Base-by-base conservation (phyloP, 2,329 filamentous ascomycete species). In the Penicillium sumatraense region DNA sequence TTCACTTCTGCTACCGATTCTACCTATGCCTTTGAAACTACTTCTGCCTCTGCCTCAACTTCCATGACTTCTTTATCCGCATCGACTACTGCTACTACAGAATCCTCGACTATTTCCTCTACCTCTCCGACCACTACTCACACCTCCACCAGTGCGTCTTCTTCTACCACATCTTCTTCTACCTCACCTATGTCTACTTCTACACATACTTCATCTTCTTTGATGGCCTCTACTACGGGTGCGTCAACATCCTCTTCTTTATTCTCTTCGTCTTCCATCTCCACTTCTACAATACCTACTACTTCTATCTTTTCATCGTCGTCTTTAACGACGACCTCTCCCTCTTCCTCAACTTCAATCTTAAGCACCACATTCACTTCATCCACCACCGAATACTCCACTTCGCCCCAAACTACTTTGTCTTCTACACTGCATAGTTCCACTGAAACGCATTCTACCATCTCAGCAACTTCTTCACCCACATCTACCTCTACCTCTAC, bases 71-170 rank as follows among this genome's bases (percentile, higher is more conserved):
- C 58, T 46, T 51, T 56, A 27, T 51, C 60, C 50, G 54, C 45
- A 21, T 64, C 61, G 38, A 56, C 54, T 23, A 54, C 42, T 49
- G 47, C 56, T 11, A 29, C 35, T 29, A 41, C 54, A 10, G 57
- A 57, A 31, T 59, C 56, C 24, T 58, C 57, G 47, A 49, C 57
- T 54, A 26, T 57, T 55, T 53, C 57, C 38, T 59, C 64, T 49
- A 59, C 56, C 42, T 59, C 59, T 61, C 54, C 60, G 62, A 58
- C 56, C 56, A 67, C 62, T 53, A 59, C 48, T 47, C 57, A 62
- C 56, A 63, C 67, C 51, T 54, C 53, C 53, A 56, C 50, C 60
- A 61, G 60, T 59, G 56, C 55, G 58, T 63, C 51, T 54, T 51
- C 55, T 52, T 52, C 38, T 54, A 57, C 59, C 50, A 49, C 53